Evolutionary conservation across 2,329 filamentous ascomycete genomes (phyloP).

Genomic region (Herpomyces periplanetae): DNA sequence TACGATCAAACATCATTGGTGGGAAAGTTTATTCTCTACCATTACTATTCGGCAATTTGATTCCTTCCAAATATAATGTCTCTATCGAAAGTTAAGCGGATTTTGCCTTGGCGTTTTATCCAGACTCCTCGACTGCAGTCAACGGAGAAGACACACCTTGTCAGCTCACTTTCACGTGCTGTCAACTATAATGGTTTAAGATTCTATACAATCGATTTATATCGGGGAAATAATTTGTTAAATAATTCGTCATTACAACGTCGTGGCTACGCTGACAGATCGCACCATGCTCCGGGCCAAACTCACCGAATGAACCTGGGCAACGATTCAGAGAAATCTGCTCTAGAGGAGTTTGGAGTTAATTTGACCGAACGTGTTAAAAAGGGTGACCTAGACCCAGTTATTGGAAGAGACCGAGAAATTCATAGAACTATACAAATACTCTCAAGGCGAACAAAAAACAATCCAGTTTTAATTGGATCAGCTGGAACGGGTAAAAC

Average conservation of each 20-base stretch:
- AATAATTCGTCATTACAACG: constrained; percentile 7
- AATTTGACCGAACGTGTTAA: constrained; percentile 54
- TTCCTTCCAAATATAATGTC: constrained; percentile 6
- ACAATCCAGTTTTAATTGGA: constrained; percentile 78
- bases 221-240: too few species aligned
- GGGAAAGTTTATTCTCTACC: too few species aligned
- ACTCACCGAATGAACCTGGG: constrained; percentile 78
- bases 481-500: constrained; percentile 75
- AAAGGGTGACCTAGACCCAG: constrained; percentile 67
- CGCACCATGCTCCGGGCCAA: constrained; percentile 39
- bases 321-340: constrained; percentile 33
- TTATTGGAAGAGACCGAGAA: constrained; percentile 65
- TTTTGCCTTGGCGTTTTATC: constrained; percentile 1
- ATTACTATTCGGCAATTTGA: too few species aligned
- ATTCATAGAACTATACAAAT: constrained; percentile 86
- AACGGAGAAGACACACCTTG: constrained; percentile 9
- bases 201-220: constrained; percentile 3
- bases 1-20: too few species aligned
- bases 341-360: constrained; percentile 59
- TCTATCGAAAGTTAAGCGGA: constrained; percentile 6
- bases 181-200: constrained; percentile 4
- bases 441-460: constrained; percentile 64
- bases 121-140: constrained; percentile 5
- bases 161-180: constrained; percentile 16
- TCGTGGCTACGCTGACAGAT: constrained; percentile 11